Conservation (phyloP, 306 rosid genomes). For the Cotoneaster glaucophyllus region DNA sequence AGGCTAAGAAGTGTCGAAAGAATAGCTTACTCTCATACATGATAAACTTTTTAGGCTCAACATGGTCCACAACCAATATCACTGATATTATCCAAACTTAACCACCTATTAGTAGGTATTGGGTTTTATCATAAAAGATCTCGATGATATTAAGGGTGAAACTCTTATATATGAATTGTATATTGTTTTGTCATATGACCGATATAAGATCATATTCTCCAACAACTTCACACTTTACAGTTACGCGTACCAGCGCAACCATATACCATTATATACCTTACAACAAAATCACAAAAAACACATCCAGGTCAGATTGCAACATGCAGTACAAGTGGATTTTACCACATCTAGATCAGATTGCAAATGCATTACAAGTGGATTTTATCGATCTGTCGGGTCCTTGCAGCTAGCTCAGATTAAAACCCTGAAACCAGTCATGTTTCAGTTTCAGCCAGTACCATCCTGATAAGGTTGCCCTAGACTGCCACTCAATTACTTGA, state of each 20-base stretch:
- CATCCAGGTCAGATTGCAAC: background rate
- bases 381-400: background rate
- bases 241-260: background rate
- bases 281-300: background rate
- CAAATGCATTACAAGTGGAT: background rate
- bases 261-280: background rate
- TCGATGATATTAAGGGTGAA: too few species aligned
- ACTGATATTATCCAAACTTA: too few species aligned
- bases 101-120: too few species aligned
- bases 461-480: slow-evolving; percentile 11
- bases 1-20: too few species aligned
- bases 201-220: too few species aligned
- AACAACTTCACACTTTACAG: background rate
- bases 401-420: background rate
- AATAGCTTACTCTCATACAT: too few species aligned
- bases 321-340: background rate
- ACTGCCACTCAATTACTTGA: slow-evolving; percentile 8
- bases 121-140: too few species aligned
- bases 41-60: too few species aligned
- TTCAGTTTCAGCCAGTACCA: background rate
- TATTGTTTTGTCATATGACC: too few species aligned
- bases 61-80: too few species aligned
- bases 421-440: background rate
- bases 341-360: background rate
- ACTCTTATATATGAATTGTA: too few species aligned